Percentiles rank a stretch among this genome's conserved stretches.
These are phyloP conservation scores for Trichoderma guizhouense DNA, from an alignment of 2,329 filamentous ascomycete species.

Conservation along the genomic window DNA sequence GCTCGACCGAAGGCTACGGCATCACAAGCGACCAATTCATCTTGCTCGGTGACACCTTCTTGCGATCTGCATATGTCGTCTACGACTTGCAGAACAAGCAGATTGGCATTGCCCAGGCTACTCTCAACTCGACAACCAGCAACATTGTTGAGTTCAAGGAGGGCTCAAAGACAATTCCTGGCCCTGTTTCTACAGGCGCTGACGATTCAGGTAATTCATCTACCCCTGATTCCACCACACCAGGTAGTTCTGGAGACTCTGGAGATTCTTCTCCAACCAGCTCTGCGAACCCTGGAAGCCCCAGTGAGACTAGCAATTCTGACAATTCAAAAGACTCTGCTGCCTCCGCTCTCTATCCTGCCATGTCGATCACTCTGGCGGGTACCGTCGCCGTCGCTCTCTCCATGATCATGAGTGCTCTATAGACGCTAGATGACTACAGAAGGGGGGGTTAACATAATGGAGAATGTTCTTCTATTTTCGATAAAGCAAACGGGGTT, in stretches of 20 bases:
- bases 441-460: background rate
- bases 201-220: background rate
- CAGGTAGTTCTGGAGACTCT: background rate
- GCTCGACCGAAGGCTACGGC: constrained; percentile 37
- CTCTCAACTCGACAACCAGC: constrained; percentile 43
- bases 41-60: constrained; percentile 57
- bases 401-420: background rate
- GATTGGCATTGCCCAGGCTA: constrained; percentile 52
- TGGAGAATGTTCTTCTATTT: background rate
- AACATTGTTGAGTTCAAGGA: constrained; percentile 46
- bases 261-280: background rate
- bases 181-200: background rate
- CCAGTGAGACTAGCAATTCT: background rate
- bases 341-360: background rate
- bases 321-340: background rate
- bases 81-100: constrained; percentile 51
- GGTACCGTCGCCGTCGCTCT: background rate
- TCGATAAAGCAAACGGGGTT: background rate
- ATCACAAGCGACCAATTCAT: constrained; percentile 32
- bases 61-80: constrained; percentile 56
- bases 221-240: background rate
- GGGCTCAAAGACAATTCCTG: constrained; percentile 39
- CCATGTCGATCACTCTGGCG: background rate
- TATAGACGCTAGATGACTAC: background rate
- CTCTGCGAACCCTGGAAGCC: background rate